Evolutionary conservation across 768 basidiomycete genomes (phyloP), one percentile per base, ranked within the genome.

Genomic region (Hortiboletus campestris): DNA sequence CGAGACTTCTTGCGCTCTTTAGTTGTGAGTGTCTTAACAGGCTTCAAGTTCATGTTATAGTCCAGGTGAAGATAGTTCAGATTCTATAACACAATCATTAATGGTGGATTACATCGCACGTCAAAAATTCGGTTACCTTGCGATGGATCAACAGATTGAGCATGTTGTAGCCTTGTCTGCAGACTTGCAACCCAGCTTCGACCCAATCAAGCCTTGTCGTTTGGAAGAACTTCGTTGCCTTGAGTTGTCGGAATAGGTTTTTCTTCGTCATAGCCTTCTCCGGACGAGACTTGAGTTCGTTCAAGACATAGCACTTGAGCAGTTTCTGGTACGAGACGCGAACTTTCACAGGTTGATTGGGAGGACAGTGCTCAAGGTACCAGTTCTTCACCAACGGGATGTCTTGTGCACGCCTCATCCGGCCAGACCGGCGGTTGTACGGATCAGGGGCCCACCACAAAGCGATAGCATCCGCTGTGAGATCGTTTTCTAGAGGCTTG

Each of bases 171-270:
- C 97, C 97, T 70, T 99, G 97, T 61, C 97, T 80, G 77, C 96
- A 98, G 50, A 99, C 96, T 73, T 99, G 97, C 57, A 99, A 75
- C 62, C 97, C 97, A 3, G 96, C 97, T 72, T 99, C 97, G 36
- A 99, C 96, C 97, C 97, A 99, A 72, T 99, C 97, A 62, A 99
- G 75, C 61, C 83, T 92, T 5, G 97, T 99, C 14, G 91, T 93
- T 78, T 98, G 97, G 86, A 99, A 99, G 76, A 99, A 99, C 74
- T 98, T 98, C 55, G 97, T 99, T n/a, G 91, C 88, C 75, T 98
- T 98, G 54, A 94, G 79, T 68, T 94, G 91, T 42, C 93, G 82
- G 83, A 99, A 98, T 47, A 98, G 70, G 67, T 95, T 97, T 77
- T 96, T 94, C 84, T 96, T 98, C 60, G 91, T 89, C 91, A 97